Evolutionary conservation across 2,329 filamentous ascomycete genomes (phyloP), one percentile per base, ranked within the genome.

Genomic region (Cercospora janseana): DNA sequence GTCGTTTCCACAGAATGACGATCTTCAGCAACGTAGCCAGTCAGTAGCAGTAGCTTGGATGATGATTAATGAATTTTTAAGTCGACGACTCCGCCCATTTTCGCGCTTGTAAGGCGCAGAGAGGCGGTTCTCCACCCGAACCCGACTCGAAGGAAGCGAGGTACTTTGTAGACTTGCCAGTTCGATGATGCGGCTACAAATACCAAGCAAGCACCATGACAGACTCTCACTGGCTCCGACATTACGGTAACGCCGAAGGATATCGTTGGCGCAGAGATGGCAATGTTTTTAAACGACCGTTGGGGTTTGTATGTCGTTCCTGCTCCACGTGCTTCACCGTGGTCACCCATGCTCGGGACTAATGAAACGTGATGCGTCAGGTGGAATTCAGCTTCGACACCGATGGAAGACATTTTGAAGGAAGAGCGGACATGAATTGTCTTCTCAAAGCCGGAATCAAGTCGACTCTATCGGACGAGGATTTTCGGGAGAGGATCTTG

Each of bases 301-400:
- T 75, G 1, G 74, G 74, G 0, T 62, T 74, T 12, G 40, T 32
- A 32, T 6, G 29, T 15, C n/a, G 6, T 32, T 6, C 29, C 12
- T n/a, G 5, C 29, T 32, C 16, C 29, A 32, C n/a, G n/a, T n/a
- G n/a, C n/a, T n/a, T n/a, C n/a, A n/a, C n/a, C n/a, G n/a, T n/a
- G n/a, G n/a, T n/a, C n/a, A n/a, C n/a, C n/a, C n/a, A n/a, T n/a
- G n/a, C n/a, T n/a, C n/a, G n/a, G n/a, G n/a, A n/a, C n/a, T 6
- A 4, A n/a, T n/a, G 5, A 32, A 5, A 32, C 16, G 5, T 10
- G 29, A n/a, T n/a, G 4, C 12, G 5, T n/a, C 5, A 32, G 4
- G 69, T 75, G 0, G 74, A 76, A 49, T 66, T 62, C 1, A 66
- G 66, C 8, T 76, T 76, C 60, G 72, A 76, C 51, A 57, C 60